Conservation (phyloP, 176 grass and related monocot genomes). For the Musa itinerans region DNA sequence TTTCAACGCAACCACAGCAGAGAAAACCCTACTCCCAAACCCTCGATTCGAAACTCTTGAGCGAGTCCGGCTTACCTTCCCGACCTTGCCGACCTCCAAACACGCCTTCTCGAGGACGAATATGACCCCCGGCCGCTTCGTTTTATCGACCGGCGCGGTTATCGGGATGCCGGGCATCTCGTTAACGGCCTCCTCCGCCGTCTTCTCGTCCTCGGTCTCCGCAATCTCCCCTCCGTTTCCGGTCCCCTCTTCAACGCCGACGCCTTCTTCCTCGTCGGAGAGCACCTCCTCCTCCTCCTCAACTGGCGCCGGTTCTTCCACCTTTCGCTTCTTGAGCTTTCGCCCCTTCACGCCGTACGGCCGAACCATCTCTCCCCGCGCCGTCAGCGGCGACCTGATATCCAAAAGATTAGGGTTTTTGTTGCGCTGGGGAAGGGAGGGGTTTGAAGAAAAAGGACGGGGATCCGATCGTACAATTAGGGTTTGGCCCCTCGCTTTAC, state of each 20-base stretch:
- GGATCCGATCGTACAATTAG: too few relatives aligned
- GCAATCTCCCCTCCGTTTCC: neutral
- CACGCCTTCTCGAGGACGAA: constrained; percentile 88
- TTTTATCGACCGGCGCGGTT: constrained; percentile 31
- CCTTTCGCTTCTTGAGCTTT: constrained; percentile 60
- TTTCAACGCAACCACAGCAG: too few relatives aligned
- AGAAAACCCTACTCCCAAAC: neutral
- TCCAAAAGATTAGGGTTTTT: neutral
- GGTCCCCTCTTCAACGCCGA: constrained; percentile 11
- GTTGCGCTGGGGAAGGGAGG: neutral
- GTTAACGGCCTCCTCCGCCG: constrained; percentile 19
- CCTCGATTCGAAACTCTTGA: too few relatives aligned
- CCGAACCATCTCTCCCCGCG: constrained; percentile 36
- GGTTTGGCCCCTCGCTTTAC: too few relatives aligned
- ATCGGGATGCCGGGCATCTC: constrained; percentile 39
- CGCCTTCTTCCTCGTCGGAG: constrained; percentile 9
- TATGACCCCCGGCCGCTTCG: constrained; percentile 47
- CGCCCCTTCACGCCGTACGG: constrained; percentile 56
- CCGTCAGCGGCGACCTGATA: neutral
- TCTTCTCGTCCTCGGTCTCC: neutral
- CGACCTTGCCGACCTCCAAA: constrained; percentile 93
- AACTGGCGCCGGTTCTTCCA: constrained; percentile 15
- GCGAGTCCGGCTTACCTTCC: constrained; percentile 41
- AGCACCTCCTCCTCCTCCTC: constrained; percentile 11
- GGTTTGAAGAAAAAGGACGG: too few relatives aligned